Percentiles rank a stretch among this genome's conserved stretches.
phyloP scores from a whole-genome alignment of 495 filamentous ascomycete species.

The Polyplosphaeria fusca region DNA sequence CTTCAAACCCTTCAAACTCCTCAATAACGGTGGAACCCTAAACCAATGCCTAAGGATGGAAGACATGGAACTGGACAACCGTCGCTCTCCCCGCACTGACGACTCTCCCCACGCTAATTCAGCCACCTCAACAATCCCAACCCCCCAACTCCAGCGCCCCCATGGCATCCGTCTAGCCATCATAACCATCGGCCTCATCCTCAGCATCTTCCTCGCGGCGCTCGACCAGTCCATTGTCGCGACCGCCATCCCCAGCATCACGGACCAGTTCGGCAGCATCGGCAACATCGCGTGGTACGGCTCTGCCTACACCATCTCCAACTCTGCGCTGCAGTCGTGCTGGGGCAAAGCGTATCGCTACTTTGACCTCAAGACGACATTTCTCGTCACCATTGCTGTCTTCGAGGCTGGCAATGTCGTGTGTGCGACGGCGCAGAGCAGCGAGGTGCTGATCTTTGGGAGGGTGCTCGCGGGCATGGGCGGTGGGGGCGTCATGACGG shows the following conservation, averaged over 20 bases:
- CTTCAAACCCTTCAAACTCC: too few relatives aligned
- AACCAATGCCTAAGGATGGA: too few relatives aligned
- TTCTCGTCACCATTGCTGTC: slow-evolving; percentile 64
- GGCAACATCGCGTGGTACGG: slow-evolving; percentile 35
- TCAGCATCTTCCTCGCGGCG: slow-evolving; percentile 28
- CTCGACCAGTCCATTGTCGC: slow-evolving; percentile 31
- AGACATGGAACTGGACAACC: too few relatives aligned
- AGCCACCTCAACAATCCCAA: too few relatives aligned
- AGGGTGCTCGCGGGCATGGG: slow-evolving; percentile 83
- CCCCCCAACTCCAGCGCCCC: slow-evolving; percentile 18
- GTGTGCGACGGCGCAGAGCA: slow-evolving; percentile 73
- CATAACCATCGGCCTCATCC: slow-evolving; percentile 22
- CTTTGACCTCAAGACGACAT: slow-evolving; percentile 66
- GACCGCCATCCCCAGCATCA: slow-evolving; percentile 34
- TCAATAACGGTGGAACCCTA: too few relatives aligned
- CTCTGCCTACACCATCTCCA: slow-evolving; percentile 26
- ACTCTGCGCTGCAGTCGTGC: slow-evolving; percentile 61
- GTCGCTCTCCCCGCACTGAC: too few relatives aligned
- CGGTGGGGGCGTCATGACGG: slow-evolving; percentile 77
- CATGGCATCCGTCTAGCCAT: slow-evolving; percentile 9
- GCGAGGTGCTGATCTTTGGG: slow-evolving; percentile 72
- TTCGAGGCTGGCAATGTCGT: slow-evolving; percentile 82
- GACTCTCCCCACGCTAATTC: too few relatives aligned
- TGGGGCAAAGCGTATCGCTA: slow-evolving; percentile 79
- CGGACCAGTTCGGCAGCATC: slow-evolving; percentile 29